phyloP scores from a whole-genome alignment of 768 basidiomycete genomes.

The Naganishia vaughanmartiniae region DNA sequence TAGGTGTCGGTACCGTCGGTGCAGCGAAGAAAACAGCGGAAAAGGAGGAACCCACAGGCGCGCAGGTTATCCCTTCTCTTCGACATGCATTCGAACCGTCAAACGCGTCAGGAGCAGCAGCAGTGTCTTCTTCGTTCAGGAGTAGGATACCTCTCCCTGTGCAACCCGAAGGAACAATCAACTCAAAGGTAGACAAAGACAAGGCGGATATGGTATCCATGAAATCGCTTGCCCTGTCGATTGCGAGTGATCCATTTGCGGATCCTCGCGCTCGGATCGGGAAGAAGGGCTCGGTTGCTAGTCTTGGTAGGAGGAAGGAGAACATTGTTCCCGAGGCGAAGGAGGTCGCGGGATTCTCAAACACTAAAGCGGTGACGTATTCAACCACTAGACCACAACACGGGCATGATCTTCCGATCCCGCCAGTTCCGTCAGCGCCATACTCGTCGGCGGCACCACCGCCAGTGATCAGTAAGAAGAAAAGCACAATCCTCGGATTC shows the following conservation, averaged over 20 bases:
- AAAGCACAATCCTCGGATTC: constrained; percentile 1
- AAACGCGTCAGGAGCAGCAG: not conserved
- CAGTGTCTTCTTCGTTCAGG: not conserved
- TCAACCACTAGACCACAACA: not conserved
- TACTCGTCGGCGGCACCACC: not conserved
- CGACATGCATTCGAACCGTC: not conserved
- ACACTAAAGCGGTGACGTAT: no score
- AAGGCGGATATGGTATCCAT: not conserved
- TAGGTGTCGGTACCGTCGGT: not conserved
- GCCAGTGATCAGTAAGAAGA: constrained; percentile 3
- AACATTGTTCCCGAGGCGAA: no score
- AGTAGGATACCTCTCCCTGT: not conserved
- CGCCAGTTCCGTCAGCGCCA: not conserved
- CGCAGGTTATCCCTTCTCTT: not conserved
- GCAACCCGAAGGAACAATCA: not conserved
- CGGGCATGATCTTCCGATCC: not conserved
- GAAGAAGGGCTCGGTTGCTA: not conserved
- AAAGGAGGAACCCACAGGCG: not conserved
- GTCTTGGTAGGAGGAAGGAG: not conserved
- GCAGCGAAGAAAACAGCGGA: not conserved
- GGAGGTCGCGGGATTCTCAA: no score
- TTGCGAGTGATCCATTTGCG: not conserved
- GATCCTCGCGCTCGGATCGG: not conserved
- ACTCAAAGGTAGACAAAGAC: not conserved
- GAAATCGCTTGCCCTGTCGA: not conserved